Base-by-base conservation (phyloP, 371 early-diverging fungal species). In the Mortierella sp. region DNA sequence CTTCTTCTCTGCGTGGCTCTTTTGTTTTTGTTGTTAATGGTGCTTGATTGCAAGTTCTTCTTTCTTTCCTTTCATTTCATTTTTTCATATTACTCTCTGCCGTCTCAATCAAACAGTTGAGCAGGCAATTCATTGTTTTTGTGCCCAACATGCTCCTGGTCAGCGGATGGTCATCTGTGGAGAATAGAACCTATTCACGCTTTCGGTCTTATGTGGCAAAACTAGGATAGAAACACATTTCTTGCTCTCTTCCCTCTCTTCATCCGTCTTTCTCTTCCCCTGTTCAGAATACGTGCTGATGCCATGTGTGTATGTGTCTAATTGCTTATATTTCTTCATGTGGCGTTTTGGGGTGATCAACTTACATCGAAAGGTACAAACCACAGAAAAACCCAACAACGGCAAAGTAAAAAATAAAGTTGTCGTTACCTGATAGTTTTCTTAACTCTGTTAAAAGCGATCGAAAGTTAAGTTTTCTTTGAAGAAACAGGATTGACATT, bases 381-480 rank as follows among this genome's bases (percentile, higher is more conserved):
- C 47, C 14, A 10, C 47, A 47, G 47, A 11, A 47, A 47, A 45
- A 14, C 14, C 45, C 45, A 55, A 31, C 55, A 19, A 8, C 7
- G 31, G 16, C 6, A 7, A 37, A 58, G 14, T 34, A 58, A 34
- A 7, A 29, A 34, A 2, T 58, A 58, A 58, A 58, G 58, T 58
- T 58, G 7, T 16, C 58, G 34, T 58, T 58, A 58, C 13, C 8
- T 53, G n/a, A n/a, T n/a, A n/a, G n/a, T 55, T 55, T 26, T 29
- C 19, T 55, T 55, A 55, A 55, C 31, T 31, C 37, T 22, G 29
- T 10, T 26, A 29, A 53, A 53, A 29, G 29, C 9, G 58, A 58
- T 58, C 58, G 58, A 58, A 58, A 58, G 58, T 58, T 58, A 58
- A 58, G 31, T 53, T 53, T 53, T 26, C 13, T 14, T 13, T 26